A percentile compares a stretch with the other conserved stretches of the same genome.
Evolutionary conservation across 2,329 filamentous ascomycete species (phyloP).

Genomic region (Fusarium xyrophilum): DNA sequence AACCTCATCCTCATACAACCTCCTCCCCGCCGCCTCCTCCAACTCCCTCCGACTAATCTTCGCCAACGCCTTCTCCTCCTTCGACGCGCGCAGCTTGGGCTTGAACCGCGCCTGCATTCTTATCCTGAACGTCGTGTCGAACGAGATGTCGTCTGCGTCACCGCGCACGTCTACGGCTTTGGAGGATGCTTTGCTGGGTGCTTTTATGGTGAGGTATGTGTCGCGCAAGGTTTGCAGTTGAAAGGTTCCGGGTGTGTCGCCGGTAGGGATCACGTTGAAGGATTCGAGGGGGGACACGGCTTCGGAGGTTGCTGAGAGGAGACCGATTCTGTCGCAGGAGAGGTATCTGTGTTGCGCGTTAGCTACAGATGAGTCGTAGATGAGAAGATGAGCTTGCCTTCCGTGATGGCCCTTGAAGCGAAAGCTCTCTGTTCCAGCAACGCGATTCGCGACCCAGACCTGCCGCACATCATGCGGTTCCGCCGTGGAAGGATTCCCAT

Average conservation of each 20-base stretch:
- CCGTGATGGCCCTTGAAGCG: conserved; percentile 92
- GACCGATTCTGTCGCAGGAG: conserved; percentile 82
- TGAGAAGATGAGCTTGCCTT: conserved; percentile 58
- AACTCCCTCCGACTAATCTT: conserved; percentile 88
- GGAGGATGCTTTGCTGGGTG: conserved; percentile 56
- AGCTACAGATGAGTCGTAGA: not conserved
- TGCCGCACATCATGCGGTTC: conserved; percentile 96
- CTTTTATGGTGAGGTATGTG: conserved; percentile 70
- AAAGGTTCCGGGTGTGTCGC: conserved; percentile 74
- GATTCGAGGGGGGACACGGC: conserved; percentile 86
- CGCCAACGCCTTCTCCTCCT: conserved; percentile 82
- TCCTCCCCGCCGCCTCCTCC: conserved; percentile 79
- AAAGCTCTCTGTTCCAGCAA: conserved; percentile 80
- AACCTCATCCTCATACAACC: conserved; percentile 85
- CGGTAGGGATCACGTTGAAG: conserved; percentile 70
- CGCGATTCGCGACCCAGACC: conserved; percentile 89
- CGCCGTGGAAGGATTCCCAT: conserved; percentile 79
- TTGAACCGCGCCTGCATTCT: conserved; percentile 97
- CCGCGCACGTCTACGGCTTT: conserved; percentile 74
- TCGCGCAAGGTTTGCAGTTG: conserved; percentile 76
- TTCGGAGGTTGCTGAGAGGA: conserved; percentile 77
- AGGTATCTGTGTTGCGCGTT: conserved; percentile 70
- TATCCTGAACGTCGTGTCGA: conserved; percentile 76
- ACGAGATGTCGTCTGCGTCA: conserved; percentile 71
- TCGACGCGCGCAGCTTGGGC: conserved; percentile 77